Evolutionary conservation across 352 stramenopile genomes (phyloP), one percentile per base, ranked within the genome.

Genomic region (Phytophthora sp.): DNA sequence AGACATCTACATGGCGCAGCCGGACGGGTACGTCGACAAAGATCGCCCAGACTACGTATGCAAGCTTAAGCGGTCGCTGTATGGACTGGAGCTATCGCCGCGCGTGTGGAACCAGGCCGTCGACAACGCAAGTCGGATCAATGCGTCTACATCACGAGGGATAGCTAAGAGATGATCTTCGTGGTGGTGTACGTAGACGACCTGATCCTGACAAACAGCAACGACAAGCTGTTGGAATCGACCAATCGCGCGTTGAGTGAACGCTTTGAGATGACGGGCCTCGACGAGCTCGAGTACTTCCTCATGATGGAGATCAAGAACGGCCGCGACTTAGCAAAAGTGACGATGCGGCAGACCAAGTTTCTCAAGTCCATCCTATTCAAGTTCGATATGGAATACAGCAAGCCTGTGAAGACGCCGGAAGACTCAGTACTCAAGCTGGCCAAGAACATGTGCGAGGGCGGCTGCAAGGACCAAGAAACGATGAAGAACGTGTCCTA

Each of bases 1-100:
- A 45, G 38, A 45, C 38, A 45, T 45, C 38, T 45, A 8, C 2
- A 45, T 45, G 38, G n/a, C n/a, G 38, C 38, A 45, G 38, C n/a
- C 38, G n/a, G 38, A 45, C n/a, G 38, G n/a, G n/a, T 12, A 45
- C n/a, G 11, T 8, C 2, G n/a, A 45, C 38, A 21, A 45, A 18
- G n/a, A 12, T 27, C n/a, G n/a, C n/a, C n/a, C 38, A 21, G 23
- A 45, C 11, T 45, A 45, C 38, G 38, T 20, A 45, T 45, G 38
- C 38, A 45, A 27, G 38, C 38, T 27, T 7, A 18, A 45, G 38
- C 38, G 6, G 38, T 45, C 38, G n/a, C 11, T 4, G 13, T 45
- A 27, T 18, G 38, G 38, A 21, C 38, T 8, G 4, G 23, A 45
- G n/a, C 38, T 1, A 18, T 45, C 38, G 38, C 38, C n/a, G 38